Base-by-base conservation (phyloP, 257 asterid genomes). In the Nicotiana tomentosiformis region DNA sequence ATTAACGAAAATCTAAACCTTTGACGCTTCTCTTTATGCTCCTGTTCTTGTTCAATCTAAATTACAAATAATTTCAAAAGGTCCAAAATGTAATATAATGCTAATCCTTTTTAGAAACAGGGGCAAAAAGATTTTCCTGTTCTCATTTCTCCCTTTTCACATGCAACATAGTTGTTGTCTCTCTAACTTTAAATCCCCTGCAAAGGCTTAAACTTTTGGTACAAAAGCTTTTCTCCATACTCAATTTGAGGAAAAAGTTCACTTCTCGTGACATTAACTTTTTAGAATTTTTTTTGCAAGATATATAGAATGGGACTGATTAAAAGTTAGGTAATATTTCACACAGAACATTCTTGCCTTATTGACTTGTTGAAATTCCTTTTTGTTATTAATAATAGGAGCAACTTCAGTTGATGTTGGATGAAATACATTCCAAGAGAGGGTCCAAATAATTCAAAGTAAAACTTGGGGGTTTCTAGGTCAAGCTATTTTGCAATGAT, bases 291-390 rank as follows among this genome's bases (percentile, higher is more conserved):
- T 32, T n/a, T 78, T 78, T 58, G 35, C 16, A 23, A 78, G 7
- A 78, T 23, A 23, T 23, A 23, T 58, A 7, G 37, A 61, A 78
- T 58, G 32, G 18, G 10, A 35, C 17, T 78, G 61, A 60, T 35
- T 35, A 39, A 58, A 78, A 58, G 37, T 78, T 78, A 58, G 69
- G 72, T 58, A 57, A 35, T 57, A 78, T 76, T 76, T 76, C 80
- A 49, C 80, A 2, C 26, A 46, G 20, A 7, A 15, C 20, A 72
- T 70, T 70, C 78, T 70, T 20, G n/a, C 79, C 55, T 46, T 46
- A 46, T 74, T 76, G 64, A 46, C 79, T 46, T 15, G 16, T 51
- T 76, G 46, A 76, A 51, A 49, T 51, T 76, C 26, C 46, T 14
- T 8, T 8, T 37, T n/a, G 16, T 15, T 46, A 46, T 49, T 74